Base-by-base conservation (phyloP, 2,329 filamentous ascomycete genomes). In the Fusarium nanum region DNA sequence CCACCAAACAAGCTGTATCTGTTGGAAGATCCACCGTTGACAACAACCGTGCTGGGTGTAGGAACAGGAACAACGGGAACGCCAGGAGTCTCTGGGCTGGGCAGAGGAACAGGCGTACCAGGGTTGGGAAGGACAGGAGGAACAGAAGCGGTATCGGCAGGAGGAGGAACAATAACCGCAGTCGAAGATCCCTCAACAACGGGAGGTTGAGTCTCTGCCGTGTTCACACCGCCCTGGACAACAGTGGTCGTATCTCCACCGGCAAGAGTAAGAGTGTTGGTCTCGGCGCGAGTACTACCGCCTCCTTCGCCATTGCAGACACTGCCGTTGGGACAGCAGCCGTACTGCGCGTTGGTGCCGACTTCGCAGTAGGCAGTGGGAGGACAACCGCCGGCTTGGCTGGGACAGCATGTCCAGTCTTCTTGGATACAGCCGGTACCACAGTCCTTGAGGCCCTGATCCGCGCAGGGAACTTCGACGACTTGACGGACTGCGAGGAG, bases 391-490 rank as follows among this genome's bases (percentile, higher is more conserved):
- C 77, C 75, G 3, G 55, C 41, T 6, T 58, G 20, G 48, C 73
- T 72, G 11, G 78, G 77, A 30, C 78, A 79, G 71, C 78, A 79
- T 7, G 73, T 77, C 67, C 75, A 76, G 7, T 64, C 50, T 4
- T 52, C 9, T 14, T 72, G 65, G 27, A 79, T 76, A 54, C 78
- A 79, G 61, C 67, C 74, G n/a, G 50, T 49, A 28, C 78, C 78
- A 53, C 78, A 79, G 25, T 70, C 70, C 54, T 75, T 75, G 42
- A 65, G 56, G 13, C 69, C 71, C 10, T 68, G 64, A 5, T 75
- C 70, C 20, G 48, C 18, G 66, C 75, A 77, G n/a, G 74, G 61
- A 6, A 76, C 61, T 40, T 66, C 32, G 37, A 71, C 52, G 49
- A 74, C 32, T 44, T 73, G 68, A 10, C 77, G 76, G 32, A 55